Percentiles rank a stretch among this genome's conserved stretches.
These are phyloP conservation scores for Clohesyomyces aquaticus DNA, from an alignment of 495 filamentous ascomycete genomes.

Conservation along the genomic window DNA sequence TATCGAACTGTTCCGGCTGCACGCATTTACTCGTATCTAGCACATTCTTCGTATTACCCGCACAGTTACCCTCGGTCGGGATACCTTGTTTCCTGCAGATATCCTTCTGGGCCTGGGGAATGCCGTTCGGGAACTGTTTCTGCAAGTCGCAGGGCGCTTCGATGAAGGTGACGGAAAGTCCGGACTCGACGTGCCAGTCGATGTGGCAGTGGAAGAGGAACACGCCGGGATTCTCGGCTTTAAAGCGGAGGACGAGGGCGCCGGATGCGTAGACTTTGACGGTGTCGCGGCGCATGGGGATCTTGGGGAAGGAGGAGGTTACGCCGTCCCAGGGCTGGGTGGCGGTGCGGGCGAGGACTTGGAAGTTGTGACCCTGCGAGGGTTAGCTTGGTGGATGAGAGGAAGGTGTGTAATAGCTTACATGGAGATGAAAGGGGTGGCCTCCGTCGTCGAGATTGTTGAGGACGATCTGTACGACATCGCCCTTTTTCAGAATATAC, in stretches of 20 bases:
- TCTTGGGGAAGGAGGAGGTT: slow-evolving; percentile 46
- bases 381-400: background rate
- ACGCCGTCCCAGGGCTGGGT: slow-evolving; percentile 51
- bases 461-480: slow-evolving; percentile 73
- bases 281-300: slow-evolving; percentile 62
- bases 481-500: slow-evolving; percentile 65
- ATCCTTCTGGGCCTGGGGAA: background rate
- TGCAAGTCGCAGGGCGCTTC: slow-evolving; percentile 70
- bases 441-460: slow-evolving; percentile 51
- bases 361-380: slow-evolving; percentile 78
- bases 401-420: background rate
- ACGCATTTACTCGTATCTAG: slow-evolving; percentile 18
- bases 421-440: slow-evolving; percentile 45
- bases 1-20: slow-evolving; percentile 14
- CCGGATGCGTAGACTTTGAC: slow-evolving; percentile 53
- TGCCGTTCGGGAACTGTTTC: slow-evolving; percentile 36
- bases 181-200: slow-evolving; percentile 64
- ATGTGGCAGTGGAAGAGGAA: slow-evolving; percentile 73
- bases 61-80: slow-evolving; percentile 18
- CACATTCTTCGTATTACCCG: slow-evolving; percentile 14
- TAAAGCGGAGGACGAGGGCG: slow-evolving; percentile 53
- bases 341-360: slow-evolving; percentile 61
- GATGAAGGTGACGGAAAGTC: slow-evolving; percentile 69
- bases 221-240: slow-evolving; percentile 69
- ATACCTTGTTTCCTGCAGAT: slow-evolving; percentile 23